phyloP scores from a whole-genome alignment of 495 filamentous ascomycete genomes.

The Podospora anserina region DNA sequence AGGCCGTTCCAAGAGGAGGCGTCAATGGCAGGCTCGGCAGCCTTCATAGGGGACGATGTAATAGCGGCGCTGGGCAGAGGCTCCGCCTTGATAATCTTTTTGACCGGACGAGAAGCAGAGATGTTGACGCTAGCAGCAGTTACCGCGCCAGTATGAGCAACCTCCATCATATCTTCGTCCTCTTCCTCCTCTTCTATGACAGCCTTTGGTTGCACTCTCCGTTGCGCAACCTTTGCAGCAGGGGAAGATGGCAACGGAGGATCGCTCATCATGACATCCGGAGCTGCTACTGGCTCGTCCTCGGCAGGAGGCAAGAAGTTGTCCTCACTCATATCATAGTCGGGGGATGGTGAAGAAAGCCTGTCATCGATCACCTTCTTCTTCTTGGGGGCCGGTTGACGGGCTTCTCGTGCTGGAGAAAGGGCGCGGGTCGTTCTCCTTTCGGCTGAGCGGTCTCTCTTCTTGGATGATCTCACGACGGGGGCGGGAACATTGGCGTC shows the following conservation, averaged over 20 bases:
- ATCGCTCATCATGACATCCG: constrained; percentile 73
- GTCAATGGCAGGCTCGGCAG: constrained; percentile 58
- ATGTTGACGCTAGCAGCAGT: constrained; percentile 75
- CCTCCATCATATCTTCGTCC: constrained; percentile 80
- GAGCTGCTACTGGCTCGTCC: constrained; percentile 46
- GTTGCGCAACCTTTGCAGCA: constrained; percentile 70
- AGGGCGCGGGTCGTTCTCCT: constrained; percentile 74
- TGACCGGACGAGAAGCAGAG: constrained; percentile 73
- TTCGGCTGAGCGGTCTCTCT: constrained; percentile 66
- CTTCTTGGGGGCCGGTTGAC: constrained; percentile 47
- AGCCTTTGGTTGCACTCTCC: constrained; percentile 66
- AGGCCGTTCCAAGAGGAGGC: constrained; percentile 88
- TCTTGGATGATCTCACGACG: constrained; percentile 49
- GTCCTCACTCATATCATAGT: constrained; percentile 53
- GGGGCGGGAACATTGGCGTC: constrained; percentile 72
- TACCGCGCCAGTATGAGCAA: constrained; percentile 70
- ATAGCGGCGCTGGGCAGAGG: constrained; percentile 63
- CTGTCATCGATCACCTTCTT: constrained; percentile 48
- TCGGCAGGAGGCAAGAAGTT: constrained; percentile 50
- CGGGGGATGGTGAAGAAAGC: constrained; percentile 40
- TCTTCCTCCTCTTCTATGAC: constrained; percentile 64
- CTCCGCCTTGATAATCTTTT: constrained; percentile 66
- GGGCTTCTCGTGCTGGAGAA: constrained; percentile 60
- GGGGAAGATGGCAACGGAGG: constrained; percentile 79
- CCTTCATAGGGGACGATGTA: constrained; percentile 68